Evolutionary conservation across 2,329 filamentous ascomycete genomes (phyloP).

Genomic region (Neurospora sp.): DNA sequence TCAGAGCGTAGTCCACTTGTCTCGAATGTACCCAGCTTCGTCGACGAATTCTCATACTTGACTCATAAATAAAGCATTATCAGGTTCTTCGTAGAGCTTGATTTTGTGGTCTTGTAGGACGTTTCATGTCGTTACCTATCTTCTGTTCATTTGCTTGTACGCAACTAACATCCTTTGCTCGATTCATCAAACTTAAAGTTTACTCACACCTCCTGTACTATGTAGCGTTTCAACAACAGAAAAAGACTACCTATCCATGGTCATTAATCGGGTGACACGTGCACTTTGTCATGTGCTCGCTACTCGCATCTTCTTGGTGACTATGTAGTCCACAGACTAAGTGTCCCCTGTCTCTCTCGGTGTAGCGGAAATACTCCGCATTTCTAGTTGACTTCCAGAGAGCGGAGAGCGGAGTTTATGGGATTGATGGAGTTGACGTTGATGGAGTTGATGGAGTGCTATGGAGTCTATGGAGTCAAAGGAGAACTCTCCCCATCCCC

Average conservation of each 20-base stretch:
- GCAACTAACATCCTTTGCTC: too few species aligned
- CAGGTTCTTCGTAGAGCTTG: too few species aligned
- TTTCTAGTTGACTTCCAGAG: not conserved
- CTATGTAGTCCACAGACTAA: not conserved
- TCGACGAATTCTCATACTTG: too few species aligned
- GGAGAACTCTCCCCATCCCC: not conserved
- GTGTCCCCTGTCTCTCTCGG: not conserved
- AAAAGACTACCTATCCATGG: not conserved
- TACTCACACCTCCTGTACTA: too few species aligned
- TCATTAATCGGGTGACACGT: not conserved
- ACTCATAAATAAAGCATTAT: too few species aligned
- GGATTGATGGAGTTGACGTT: not conserved
- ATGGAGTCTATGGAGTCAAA: not conserved
- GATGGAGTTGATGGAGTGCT: not conserved
- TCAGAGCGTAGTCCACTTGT: too few species aligned
- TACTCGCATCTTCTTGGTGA: not conserved
- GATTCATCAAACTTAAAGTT: too few species aligned
- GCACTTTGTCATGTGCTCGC: not conserved
- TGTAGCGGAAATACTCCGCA: not conserved
- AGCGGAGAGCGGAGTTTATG: not conserved
- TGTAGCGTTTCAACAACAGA: not conserved
- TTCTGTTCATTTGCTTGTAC: too few species aligned
- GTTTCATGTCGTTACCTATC: too few species aligned
- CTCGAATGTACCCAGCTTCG: too few species aligned
- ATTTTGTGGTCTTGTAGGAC: too few species aligned